Evolutionary conservation across 192 early-diverging fungal genomes (phyloP).

Genomic region (Coemansia sp.): DNA sequence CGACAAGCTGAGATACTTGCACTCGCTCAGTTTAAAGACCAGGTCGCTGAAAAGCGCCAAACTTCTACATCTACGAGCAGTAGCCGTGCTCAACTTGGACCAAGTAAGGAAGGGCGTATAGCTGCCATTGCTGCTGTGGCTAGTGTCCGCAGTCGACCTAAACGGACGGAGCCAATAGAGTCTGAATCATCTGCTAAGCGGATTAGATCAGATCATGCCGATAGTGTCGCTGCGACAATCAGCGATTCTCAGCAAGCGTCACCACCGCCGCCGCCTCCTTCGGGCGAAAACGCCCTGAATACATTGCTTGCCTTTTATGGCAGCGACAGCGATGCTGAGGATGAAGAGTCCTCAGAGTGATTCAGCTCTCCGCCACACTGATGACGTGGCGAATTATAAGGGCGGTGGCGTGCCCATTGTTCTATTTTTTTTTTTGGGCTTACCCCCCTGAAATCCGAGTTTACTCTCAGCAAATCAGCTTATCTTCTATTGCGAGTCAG

Average conservation of each 20-base stretch:
- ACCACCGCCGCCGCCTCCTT: neutral
- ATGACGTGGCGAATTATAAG: neutral
- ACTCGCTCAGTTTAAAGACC: slow-evolving; percentile 27
- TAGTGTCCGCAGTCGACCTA: neutral
- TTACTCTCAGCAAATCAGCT: neutral
- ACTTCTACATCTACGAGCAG: neutral
- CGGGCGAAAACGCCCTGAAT: neutral
- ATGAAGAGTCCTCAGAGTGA: neutral
- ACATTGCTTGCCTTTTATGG: slow-evolving; percentile 23
- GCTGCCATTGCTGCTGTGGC: slow-evolving; percentile 3
- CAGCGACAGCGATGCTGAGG: slow-evolving; percentile 8
- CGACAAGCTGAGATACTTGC: slow-evolving; percentile 15
- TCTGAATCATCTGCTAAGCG: neutral
- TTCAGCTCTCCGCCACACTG: neutral
- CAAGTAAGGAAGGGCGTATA: neutral
- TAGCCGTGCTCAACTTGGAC: neutral
- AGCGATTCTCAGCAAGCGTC: neutral
- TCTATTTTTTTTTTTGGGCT: too few species aligned
- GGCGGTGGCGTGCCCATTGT: too few species aligned
- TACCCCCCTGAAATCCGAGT: neutral
- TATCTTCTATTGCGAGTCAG: neutral
- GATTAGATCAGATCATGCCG: neutral
- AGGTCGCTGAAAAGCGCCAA: slow-evolving; percentile 23
- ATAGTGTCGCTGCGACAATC: neutral
- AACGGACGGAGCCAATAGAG: neutral